Conservation (phyloP, 2,329 filamentous ascomycete species). For the Fusarium buxicola region DNA sequence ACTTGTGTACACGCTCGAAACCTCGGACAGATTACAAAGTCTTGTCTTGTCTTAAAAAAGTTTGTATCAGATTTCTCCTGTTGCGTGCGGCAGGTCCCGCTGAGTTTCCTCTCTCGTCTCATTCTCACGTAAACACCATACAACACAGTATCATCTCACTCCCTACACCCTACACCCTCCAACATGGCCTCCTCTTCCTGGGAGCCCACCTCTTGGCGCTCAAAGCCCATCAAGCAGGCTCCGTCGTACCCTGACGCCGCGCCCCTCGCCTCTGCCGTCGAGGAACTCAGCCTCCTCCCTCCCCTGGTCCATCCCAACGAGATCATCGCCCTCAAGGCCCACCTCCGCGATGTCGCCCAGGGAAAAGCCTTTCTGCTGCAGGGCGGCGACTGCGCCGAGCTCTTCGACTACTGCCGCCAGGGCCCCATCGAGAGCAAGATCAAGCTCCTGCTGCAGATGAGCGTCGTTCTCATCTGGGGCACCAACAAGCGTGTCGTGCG, state of each 20-base stretch:
- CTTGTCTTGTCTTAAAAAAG: neutral
- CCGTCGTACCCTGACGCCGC: slow-evolving; percentile 74
- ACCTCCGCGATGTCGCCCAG: slow-evolving; percentile 85
- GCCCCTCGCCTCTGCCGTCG: slow-evolving; percentile 68
- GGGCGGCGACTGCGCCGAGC: slow-evolving; percentile 95
- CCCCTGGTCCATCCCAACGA: slow-evolving; percentile 84
- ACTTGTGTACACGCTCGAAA: neutral
- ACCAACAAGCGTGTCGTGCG: slow-evolving; percentile 84
- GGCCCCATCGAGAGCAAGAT: slow-evolving; percentile 94
- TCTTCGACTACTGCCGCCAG: slow-evolving; percentile 96
- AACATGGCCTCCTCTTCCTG: slow-evolving; percentile 57
- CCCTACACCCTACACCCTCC: slow-evolving; percentile 8
- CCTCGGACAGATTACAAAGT: neutral
- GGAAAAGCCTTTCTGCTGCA: slow-evolving; percentile 95
- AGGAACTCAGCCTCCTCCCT: slow-evolving; percentile 75
- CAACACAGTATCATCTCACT: neutral
- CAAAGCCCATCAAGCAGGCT: slow-evolving; percentile 82
- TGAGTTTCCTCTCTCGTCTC: neutral
- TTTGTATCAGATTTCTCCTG: neutral
- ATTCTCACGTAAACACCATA: neutral
- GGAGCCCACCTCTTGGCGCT: slow-evolving; percentile 77
- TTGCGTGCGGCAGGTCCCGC: slow-evolving; percentile 8
- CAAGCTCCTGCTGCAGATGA: slow-evolving; percentile 97
- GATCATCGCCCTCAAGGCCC: slow-evolving; percentile 82
- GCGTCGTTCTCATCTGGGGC: slow-evolving; percentile 93